Evolutionary conservation across 768 basidiomycete genomes (phyloP), one percentile per base, ranked within the genome.

Genomic region (Boletus reticuloceps): DNA sequence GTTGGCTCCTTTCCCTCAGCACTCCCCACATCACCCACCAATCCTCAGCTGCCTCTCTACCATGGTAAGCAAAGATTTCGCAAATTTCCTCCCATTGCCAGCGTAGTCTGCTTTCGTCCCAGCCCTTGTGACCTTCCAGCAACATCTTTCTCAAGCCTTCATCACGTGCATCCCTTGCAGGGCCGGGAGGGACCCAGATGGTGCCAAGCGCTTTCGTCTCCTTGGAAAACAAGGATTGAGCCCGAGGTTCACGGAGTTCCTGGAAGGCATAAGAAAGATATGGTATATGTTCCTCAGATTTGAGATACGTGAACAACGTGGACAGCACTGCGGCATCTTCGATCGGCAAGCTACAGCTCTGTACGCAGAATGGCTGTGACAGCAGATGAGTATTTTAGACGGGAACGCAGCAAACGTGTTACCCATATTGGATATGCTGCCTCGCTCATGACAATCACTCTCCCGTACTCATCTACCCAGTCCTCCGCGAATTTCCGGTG

Each of bases 11-110:
- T 63, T 82, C 74, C 44, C 74, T 73, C 60, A 82, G 64, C 6
- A 70, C 56, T 8, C 82, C 82, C 82, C 82, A 84, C 52, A 79
- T 79, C 12, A 79, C 78, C 83, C 83, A 87, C 83, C 83, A 86
- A 64, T 83, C 82, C 54, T 84, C 83, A 19, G 81, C 85, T 42
- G 77, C 76, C 57, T 87, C 84, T 42, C 72, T 73, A 5, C 81
- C 78, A 62, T 82, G 78, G 62, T 84, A 80, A n/a, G 72, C 69
- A 60, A 79, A 82, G 60, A 85, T 67, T 29, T 75, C 75, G 49
- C 82, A 71, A 54, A 83, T 79, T 53, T 77, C 77, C 50, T 82
- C 82, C 79, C 84, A 85, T 54, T 82, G 74, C 60, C 72, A 73
- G 46, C 72, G 74, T 53, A 84, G 74, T 47, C 67, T 72, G 41